Evolutionary conservation across 2,329 filamentous ascomycete genomes (phyloP).

Genomic region (Rutstroemia sp.): DNA sequence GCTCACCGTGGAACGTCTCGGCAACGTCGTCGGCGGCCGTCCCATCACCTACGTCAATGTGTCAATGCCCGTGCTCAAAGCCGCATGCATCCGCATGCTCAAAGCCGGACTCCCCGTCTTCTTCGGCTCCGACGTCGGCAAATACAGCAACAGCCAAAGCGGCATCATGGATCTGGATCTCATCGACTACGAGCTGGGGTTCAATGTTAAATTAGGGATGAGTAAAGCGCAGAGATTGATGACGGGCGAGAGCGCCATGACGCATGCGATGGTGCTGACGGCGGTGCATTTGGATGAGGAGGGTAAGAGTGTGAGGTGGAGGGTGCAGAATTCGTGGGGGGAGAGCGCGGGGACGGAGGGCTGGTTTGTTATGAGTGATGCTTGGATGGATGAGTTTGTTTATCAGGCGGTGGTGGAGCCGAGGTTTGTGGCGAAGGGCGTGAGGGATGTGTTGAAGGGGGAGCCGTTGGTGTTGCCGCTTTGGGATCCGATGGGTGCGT

Average conservation of each 20-base stretch:
- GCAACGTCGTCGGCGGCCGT: conserved; percentile 72
- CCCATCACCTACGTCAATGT: conserved; percentile 80
- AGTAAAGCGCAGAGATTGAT: conserved; percentile 67
- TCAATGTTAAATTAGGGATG: conserved; percentile 67
- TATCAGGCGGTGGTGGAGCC: conserved; percentile 84
- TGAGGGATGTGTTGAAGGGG: conserved; percentile 33
- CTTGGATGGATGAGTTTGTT: conserved; percentile 72
- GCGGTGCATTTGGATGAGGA: conserved; percentile 69
- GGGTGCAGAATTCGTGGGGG: conserved; percentile 85
- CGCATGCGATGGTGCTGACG: conserved; percentile 87
- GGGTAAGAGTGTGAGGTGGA: conserved; percentile 65
- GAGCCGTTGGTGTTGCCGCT: conserved; percentile 37
- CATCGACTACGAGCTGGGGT: conserved; percentile 76
- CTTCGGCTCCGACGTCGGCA: conserved; percentile 83
- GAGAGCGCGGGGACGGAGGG: conserved; percentile 62
- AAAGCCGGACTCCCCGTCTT: conserved; percentile 73
- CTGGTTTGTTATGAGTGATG: conserved; percentile 85
- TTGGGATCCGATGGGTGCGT: conserved; percentile 74
- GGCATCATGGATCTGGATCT: conserved; percentile 78
- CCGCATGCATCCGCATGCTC: conserved; percentile 69
- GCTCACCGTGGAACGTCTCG: conserved; percentile 69
- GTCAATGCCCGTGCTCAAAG: conserved; percentile 63
- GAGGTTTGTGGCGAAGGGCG: conserved; percentile 54
- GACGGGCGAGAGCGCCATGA: conserved; percentile 76
- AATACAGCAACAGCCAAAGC: conserved; percentile 59